phyloP scores from a whole-genome alignment of 1,284 basidiomycete species.

The Ganoderma meredithae region DNA sequence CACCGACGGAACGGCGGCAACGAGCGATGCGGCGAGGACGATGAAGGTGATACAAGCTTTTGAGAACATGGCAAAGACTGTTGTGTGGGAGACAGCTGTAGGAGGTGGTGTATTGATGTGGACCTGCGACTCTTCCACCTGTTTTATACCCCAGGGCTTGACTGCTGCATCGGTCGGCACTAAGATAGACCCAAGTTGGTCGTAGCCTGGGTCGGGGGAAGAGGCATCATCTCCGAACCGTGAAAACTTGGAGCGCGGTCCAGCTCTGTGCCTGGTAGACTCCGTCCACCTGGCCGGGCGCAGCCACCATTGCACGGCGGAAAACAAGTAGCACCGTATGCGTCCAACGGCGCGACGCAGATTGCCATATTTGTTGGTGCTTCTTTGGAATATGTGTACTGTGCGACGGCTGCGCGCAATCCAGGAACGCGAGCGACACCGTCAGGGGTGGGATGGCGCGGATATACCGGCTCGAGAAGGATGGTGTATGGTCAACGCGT shows the following conservation, averaged over 20 bases:
- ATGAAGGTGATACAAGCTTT: slow-evolving; percentile 17
- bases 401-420: neutral
- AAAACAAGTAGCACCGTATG: too few relatives aligned
- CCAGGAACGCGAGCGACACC: neutral
- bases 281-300: neutral
- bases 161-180: too few relatives aligned
- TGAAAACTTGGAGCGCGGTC: neutral
- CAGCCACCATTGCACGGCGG: neutral
- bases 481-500: neutral
- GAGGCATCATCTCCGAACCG: neutral
- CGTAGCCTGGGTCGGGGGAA: neutral
- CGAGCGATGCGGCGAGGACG: slow-evolving; percentile 12
- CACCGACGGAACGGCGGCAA: slow-evolving; percentile 15
- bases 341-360: slow-evolving; percentile 2
- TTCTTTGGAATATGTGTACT: slow-evolving; percentile 4
- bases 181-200: neutral
- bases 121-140: neutral
- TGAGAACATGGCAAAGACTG: slow-evolving; percentile 18
- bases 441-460: neutral
- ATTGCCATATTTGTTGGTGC: slow-evolving; percentile 5
- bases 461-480: neutral
- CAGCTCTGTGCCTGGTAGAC: neutral
- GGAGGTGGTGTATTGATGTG: neutral
- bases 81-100: neutral
- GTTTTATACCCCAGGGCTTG: neutral